Evolutionary conservation across 2,329 filamentous ascomycete genomes (phyloP), one percentile per base, ranked within the genome.

Genomic region (Aureobasidium uvarum): DNA sequence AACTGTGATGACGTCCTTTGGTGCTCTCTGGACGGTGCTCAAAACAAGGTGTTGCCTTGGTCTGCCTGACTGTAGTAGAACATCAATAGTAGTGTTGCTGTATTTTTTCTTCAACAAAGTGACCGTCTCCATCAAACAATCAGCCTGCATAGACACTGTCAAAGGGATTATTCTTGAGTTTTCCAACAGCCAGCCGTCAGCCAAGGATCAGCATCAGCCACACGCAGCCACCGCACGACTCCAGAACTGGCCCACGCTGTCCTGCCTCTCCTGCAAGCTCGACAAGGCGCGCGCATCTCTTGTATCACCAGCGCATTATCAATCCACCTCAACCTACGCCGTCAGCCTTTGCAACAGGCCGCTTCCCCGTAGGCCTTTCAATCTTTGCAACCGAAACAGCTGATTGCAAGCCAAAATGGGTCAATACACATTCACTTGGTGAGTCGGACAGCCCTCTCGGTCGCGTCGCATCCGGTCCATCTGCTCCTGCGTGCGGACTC

Each of bases 341-440:
- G 60, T 63, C 60, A 52, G 46, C 60, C 25, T 41, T 45, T 39
- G 28, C 36, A 31, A 54, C 62, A 52, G 54, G 51, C 51, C 63
- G 51, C n/a, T 38, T 38, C 52, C 23, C 41, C 50, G 38, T 31
- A 56, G 54, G 45, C 52, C 63, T 59, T 25, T 65, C 51, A 39
- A 36, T 28, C 20, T 14, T 50, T 36, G 31, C 50, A 38, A 43
- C 39, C 36, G 33, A 50, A 50, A 20, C 16, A n/a, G 45, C 58
- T 36, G 45, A 54, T 36, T 25, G 63, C 65, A 59, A 52, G 54
- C 51, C 25, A 79, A 33, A 70, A 88, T 89, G 86, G 86, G 85
- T 73, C 88, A 81, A 79, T 89, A 86, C 75, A 86, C 86, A 59
- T 90, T 90, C 81, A 87, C 84, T 77, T 90, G 87, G 87, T 90